Evolutionary conservation across 225 moss, liverwort and hornwort species (phyloP), one percentile per base, ranked within the genome.

Genomic region (Lunularia cruciata): DNA sequence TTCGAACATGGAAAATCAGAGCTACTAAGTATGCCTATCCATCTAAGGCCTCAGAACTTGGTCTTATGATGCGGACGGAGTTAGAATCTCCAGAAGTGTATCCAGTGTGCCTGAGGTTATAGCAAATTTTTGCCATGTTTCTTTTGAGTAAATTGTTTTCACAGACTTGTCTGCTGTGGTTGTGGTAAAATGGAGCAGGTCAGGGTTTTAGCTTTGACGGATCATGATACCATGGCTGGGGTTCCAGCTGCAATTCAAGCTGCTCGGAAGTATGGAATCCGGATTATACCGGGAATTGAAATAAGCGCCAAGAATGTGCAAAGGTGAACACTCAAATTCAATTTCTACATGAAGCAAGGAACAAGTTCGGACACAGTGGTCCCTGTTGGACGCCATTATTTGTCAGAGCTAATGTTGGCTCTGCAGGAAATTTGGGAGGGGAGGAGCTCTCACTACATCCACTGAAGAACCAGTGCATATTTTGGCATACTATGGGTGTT

Each of bases 181-280:
- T 62, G 56, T 60, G 60, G 10, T 69, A 8, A 22, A 10, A 13
- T 12, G 34, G 47, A 63, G n/a, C 79, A 95, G 94, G 94, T 96
- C 20, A 85, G 79, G 60, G 86, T 96, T 40, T 42, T 96, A 78
- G 90, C 95, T 59, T 78, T 96, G 59, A 92, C 95, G 43, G 95
- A 96, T 80, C 95, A 96, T 70, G 92, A 96, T 57, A 96, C 90
- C 1, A 92, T 96, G 92, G 87, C 90, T 38, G 95, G 95, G 36
- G 79, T 96, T 61, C 87, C 88, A 43, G 72, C 23, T 54, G 95
- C 95, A 66, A 57, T 84, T 68, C 80, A 85, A 79, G 83, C 79
- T 72, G 95, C 88, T 57, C 83, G 70, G 35, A 75, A 78, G 59
- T 79, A 86, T 70, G 89, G 95, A 47, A 87, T 96, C 43, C 82